A percentile compares a stretch with the other conserved stretches of the same genome.
Evolutionary conservation across 495 filamentous ascomycete genomes (phyloP).

Genomic region (Choiromyces venosus): DNA sequence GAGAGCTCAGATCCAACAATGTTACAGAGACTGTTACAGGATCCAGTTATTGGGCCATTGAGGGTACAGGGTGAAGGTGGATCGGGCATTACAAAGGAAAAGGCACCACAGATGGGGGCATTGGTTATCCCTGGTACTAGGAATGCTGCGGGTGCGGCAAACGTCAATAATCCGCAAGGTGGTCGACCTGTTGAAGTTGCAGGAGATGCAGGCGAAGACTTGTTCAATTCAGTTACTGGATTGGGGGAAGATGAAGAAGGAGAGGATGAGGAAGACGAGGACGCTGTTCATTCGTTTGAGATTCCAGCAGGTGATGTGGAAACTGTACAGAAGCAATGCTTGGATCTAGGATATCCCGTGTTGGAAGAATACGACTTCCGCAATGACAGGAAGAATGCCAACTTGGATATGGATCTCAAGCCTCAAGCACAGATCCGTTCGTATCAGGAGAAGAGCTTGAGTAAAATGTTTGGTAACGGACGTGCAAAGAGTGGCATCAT

Average conservation of each 20-base stretch:
- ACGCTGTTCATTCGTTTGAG: conserved; percentile 92
- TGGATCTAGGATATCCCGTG: conserved; percentile 77
- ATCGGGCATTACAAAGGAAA: conserved; percentile 67
- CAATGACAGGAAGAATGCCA: conserved; percentile 84
- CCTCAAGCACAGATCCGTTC: conserved; percentile 77
- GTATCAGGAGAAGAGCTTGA: conserved; percentile 94
- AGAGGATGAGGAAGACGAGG: conserved; percentile 83
- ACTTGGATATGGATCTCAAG: conserved; percentile 83
- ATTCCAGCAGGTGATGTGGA: conserved; percentile 73
- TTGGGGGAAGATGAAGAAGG: conserved; percentile 67
- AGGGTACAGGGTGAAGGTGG: conserved; percentile 53
- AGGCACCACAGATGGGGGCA: conserved; percentile 80
- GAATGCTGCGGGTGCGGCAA: conserved; percentile 77
- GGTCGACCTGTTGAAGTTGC: conserved; percentile 40
- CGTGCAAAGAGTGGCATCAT: conserved; percentile 96
- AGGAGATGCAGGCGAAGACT: conserved; percentile 51
- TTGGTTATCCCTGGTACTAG: conserved; percentile 93
- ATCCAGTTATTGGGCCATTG: conserved; percentile 61
- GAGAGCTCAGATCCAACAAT: conserved; percentile 82
- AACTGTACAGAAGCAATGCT: conserved; percentile 79
- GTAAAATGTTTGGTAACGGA: conserved; percentile 99
- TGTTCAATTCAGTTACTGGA: conserved; percentile 51
- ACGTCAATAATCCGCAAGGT: conserved; percentile 50
- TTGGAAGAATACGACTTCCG: conserved; percentile 97
- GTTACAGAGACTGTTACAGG: conserved; percentile 73